phyloP scores from a whole-genome alignment of 1,139 yeast species.

The Magnusiomyces magnusii region DNA sequence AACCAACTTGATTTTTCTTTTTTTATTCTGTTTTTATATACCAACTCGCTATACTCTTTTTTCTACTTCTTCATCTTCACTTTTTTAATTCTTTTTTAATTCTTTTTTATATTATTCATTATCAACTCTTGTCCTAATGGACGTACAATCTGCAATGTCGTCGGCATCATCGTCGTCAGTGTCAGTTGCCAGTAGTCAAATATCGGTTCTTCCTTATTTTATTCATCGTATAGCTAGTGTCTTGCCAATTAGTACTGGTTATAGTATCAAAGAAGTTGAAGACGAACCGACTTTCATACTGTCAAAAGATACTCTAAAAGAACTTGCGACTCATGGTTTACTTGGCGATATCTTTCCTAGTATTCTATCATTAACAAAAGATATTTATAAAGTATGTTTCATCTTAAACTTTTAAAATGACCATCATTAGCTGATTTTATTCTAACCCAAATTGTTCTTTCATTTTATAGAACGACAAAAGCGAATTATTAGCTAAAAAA shows the following conservation, averaged over 20 bases:
- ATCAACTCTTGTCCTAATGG: neutral
- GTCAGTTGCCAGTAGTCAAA: neutral
- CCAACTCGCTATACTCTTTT: too few species aligned
- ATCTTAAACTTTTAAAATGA: neutral
- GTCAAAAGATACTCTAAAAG: conserved; percentile 12
- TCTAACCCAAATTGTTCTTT: neutral
- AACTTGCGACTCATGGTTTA: conserved; percentile 11
- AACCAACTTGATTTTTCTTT: too few species aligned
- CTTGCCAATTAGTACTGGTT: conserved; percentile 25
- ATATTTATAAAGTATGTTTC: conserved; percentile 7
- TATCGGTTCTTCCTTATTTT: conserved; percentile 13
- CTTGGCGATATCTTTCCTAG: conserved; percentile 12
- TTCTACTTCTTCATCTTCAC: neutral
- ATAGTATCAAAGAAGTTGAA: conserved; percentile 25
- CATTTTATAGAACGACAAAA: conserved; percentile 11
- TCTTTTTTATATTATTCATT: neutral
- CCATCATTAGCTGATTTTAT: neutral
- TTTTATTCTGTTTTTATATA: too few species aligned
- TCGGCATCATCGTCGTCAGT: neutral
- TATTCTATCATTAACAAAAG: conserved; percentile 9
- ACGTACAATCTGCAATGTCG: neutral
- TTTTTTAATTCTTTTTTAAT: neutral
- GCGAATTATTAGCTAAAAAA: conserved; percentile 5
- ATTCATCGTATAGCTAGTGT: conserved; percentile 12
- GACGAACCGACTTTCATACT: conserved; percentile 17